Conservation (phyloP, 169 alveolate genomes). For the Plasmodium cynomolgi region DNA sequence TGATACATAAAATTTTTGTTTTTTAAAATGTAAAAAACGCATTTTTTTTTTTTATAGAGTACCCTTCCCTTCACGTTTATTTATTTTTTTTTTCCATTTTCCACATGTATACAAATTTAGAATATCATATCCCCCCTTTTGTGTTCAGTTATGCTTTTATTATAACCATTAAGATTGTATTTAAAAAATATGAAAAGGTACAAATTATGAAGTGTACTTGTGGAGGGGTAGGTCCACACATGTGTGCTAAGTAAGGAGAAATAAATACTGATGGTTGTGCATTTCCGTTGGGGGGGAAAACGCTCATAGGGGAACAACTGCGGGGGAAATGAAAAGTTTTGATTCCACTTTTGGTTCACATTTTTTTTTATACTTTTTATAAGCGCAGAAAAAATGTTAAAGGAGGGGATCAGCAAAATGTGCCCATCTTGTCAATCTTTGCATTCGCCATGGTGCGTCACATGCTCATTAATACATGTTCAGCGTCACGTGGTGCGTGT, state of each 20-base stretch:
- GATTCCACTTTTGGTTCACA: neutral
- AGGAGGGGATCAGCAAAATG: neutral
- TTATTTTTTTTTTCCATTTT: neutral
- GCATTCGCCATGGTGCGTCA: neutral
- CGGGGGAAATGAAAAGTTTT: neutral
- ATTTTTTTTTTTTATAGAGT: neutral
- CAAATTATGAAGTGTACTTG: neutral
- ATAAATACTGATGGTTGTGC: neutral
- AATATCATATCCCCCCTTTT: neutral
- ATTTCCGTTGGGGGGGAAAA: neutral
- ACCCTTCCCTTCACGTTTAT: neutral
- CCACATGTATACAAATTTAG: neutral
- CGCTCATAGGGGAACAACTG: neutral
- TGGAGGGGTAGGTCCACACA: neutral
- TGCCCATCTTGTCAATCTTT: neutral
- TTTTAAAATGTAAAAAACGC: slow-evolving; percentile 2
- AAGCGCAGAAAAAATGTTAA: neutral
- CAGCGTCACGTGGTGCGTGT: neutral
- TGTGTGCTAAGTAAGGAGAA: neutral
- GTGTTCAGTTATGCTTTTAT: neutral
- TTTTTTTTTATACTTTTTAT: neutral
- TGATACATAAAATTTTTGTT: neutral
- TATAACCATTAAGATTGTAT: slow-evolving; percentile 1
- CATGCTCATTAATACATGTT: neutral
- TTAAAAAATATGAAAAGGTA: neutral